Evolutionary conservation across 164 flowering plant genomes (phyloP), one percentile per base, ranked within the genome.

Genomic region (Liquidambar formosana): DNA sequence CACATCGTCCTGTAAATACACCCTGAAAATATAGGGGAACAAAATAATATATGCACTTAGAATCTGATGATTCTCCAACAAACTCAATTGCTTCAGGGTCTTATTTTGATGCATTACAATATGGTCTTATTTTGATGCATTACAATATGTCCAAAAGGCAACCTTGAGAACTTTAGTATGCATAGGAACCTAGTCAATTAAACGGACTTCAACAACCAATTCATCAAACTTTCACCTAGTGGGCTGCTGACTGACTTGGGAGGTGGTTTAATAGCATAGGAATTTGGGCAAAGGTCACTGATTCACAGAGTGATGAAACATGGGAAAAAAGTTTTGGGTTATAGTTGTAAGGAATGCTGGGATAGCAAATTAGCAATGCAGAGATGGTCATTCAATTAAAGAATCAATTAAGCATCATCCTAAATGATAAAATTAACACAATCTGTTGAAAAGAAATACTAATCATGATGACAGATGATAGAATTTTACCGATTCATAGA

Each of bases 1-100:
- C 97, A 74, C 99, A 96, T 10, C 3, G 57, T 62, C 97, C 97
- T 1, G 89, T 81, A 64, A 89, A 96, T 61, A 96, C 64, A 63
- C 99, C 98, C 99, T 95, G 78, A 53, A 69, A 48, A 57, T 5
- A 56, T 26, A 3, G 22, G 22, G 23, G 44, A 12, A 38, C 21
- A 18, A 8, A 49, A 15, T 11, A 44, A 23, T 22, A n/a, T 3
- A 25, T 16, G 0, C 43, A 61, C 26, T 38, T 27, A 44, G 12
- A 41, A 52, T 41, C 23, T 4, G 8, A 8, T 26, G 58, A 6
- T 33, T 33, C 41, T 33, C 6, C 4, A 6, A 2, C 41, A 33
- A 33, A 2, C 6, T 6, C 2, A 33, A 33, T 33, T 33, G 6
- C 41, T 33, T 51, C 25, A 15, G 21, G 22, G 41, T 44, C 22